phyloP scores from a whole-genome alignment of 2,329 filamentous ascomycete species.

The Monilinia fructigena region DNA sequence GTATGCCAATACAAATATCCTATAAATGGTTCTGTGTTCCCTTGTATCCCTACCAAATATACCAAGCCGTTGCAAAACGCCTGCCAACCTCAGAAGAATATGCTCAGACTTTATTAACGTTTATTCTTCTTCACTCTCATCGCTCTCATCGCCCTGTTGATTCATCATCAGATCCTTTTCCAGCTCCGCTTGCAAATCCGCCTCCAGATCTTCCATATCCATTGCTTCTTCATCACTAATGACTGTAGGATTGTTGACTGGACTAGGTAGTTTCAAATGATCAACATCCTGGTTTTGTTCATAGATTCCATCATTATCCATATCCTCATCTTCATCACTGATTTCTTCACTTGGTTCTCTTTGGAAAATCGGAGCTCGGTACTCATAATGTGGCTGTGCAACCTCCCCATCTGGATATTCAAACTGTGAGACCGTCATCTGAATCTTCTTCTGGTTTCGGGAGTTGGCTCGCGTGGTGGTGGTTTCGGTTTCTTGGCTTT shows the following conservation, averaged over 20 bases:
- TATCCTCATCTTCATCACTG: constrained; percentile 49
- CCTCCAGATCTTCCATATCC: constrained; percentile 39
- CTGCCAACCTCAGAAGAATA: not conserved
- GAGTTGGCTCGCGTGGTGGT: constrained; percentile 36
- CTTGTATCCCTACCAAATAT: not conserved
- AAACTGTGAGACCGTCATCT: constrained; percentile 55
- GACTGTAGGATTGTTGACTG: constrained; percentile 44
- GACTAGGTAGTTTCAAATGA: constrained; percentile 54
- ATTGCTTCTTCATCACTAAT: constrained; percentile 37
- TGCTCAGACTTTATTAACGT: not conserved
- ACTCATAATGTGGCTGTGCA: constrained; percentile 33
- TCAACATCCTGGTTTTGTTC: constrained; percentile 41
- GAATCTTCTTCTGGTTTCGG: constrained; percentile 46
- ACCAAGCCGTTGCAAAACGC: not conserved
- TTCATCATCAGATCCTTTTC: constrained; percentile 16
- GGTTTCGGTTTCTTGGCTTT: constrained; percentile 41
- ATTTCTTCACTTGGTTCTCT: constrained; percentile 40
- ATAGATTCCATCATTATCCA: constrained; percentile 47
- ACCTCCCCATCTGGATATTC: constrained; percentile 57
- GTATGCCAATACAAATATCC: constrained; percentile 9
- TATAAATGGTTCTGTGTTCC: not conserved
- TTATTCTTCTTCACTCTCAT: constrained; percentile 42
- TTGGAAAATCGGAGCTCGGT: constrained; percentile 35
- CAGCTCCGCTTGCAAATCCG: constrained; percentile 39
- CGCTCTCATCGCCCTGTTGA: constrained; percentile 33